Evolutionary conservation across 2,329 filamentous ascomycete species (phyloP).

Genomic region (Didymella keratinophila): DNA sequence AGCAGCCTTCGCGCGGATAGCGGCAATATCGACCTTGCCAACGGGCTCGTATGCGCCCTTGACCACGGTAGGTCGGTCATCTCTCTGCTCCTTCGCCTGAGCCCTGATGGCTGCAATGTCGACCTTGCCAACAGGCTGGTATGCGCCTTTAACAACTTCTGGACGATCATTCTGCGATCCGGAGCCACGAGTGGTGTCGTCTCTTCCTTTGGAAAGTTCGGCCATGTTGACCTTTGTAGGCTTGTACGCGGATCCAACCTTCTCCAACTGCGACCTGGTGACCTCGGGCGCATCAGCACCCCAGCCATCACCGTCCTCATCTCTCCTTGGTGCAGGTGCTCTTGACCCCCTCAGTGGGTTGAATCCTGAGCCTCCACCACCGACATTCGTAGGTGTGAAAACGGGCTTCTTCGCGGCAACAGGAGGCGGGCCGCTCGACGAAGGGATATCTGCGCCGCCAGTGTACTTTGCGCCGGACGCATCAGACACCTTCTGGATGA

Average conservation of each 20-base stretch:
- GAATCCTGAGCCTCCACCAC: constrained; percentile 63
- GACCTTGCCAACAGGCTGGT: constrained; percentile 96
- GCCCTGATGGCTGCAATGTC: constrained; percentile 90
- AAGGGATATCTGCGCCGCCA: constrained; percentile 65
- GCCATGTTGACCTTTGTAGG: constrained; percentile 95
- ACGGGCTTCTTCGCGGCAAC: constrained; percentile 87
- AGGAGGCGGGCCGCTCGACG: constrained; percentile 67
- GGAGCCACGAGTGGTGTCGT: constrained; percentile 69
- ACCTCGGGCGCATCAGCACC: constrained; percentile 92
- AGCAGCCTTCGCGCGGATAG: constrained; percentile 85
- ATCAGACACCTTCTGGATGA: constrained; percentile 93
- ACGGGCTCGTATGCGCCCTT: constrained; percentile 95
- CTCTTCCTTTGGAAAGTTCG: constrained; percentile 78
- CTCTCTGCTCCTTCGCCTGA: constrained; percentile 70
- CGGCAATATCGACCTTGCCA: constrained; percentile 96
- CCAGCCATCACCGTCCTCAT: constrained; percentile 88
- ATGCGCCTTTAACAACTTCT: constrained; percentile 82
- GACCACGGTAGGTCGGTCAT: constrained; percentile 83
- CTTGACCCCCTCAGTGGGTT: constrained; percentile 74
- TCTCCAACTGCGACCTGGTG: constrained; percentile 85
- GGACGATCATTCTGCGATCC: constrained; percentile 56
- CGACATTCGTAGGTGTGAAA: constrained; percentile 79
- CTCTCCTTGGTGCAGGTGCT: constrained; percentile 61
- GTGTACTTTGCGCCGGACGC: constrained; percentile 96
- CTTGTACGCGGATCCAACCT: constrained; percentile 90